Conservation (phyloP, 139 green algal species). For the Chlorella sp. region DNA sequence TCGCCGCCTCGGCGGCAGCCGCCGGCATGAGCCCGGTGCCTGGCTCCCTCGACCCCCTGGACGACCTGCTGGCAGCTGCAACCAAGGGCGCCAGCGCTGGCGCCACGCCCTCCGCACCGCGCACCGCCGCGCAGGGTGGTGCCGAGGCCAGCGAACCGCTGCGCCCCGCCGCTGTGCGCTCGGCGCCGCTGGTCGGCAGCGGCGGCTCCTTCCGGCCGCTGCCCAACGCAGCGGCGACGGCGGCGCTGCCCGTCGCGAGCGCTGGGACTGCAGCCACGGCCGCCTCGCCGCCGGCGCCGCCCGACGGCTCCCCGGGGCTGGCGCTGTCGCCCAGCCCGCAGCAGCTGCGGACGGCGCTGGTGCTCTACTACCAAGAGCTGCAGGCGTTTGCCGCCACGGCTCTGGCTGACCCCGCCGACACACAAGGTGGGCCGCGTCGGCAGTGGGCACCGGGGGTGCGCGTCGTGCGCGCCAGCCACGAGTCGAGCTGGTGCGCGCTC, state of each 20-base stretch:
- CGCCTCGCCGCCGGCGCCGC: background rate
- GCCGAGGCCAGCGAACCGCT: background rate
- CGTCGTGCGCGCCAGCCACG: no score
- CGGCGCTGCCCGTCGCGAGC: background rate
- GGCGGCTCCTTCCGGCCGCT: background rate
- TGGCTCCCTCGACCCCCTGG: no score
- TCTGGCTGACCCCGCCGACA: no score
- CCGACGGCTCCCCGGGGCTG: no score
- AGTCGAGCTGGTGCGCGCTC: no score
- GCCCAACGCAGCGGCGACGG: background rate
- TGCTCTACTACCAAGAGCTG: slow-evolving; percentile 23
- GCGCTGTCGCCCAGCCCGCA: background rate
- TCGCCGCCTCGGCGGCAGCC: background rate
- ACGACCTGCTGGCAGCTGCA: no score
- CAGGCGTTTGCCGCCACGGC: slow-evolving; percentile 18
- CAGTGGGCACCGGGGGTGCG: no score
- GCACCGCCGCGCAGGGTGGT: background rate
- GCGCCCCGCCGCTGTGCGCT: no score
- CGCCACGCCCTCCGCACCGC: background rate
- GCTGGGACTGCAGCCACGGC: background rate
- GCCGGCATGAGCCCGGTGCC: no score
- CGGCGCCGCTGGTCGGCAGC: background rate
- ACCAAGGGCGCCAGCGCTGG: background rate
- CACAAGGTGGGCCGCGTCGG: no score
- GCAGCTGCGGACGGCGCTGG: slow-evolving; percentile 4